Evolutionary conservation across 345 rosid species (phyloP).

Genomic region (Citrus maxima): DNA sequence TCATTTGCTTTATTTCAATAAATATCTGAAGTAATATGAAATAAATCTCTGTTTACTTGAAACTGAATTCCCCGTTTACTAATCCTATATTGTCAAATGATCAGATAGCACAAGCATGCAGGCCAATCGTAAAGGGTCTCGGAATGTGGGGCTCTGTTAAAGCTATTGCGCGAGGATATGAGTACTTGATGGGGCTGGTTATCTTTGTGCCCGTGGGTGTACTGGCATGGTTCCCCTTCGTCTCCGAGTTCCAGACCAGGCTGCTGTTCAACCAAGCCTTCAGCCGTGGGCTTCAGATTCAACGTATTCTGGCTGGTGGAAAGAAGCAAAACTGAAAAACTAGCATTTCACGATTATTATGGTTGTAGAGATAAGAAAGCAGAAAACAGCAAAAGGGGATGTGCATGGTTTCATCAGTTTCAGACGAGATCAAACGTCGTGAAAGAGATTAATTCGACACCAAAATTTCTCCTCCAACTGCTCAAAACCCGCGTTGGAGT

Average conservation of each 20-base stretch:
- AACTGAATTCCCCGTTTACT: background rate
- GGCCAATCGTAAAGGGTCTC: slow-evolving; percentile 50
- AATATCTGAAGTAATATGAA: too few species aligned
- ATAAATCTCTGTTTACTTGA: too few species aligned
- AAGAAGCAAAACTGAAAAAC: slow-evolving; percentile 58
- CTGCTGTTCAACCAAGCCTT: slow-evolving; percentile 96
- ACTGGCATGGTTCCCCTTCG: slow-evolving; percentile 95
- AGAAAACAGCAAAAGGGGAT: background rate
- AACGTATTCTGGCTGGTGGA: slow-evolving; percentile 88
- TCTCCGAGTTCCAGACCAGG: slow-evolving; percentile 90
- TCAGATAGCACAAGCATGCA: slow-evolving; percentile 80
- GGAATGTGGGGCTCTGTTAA: slow-evolving; percentile 96
- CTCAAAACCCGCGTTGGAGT: background rate
- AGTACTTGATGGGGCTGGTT: slow-evolving; percentile 74
- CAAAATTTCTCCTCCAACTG: background rate
- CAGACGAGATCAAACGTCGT: background rate
- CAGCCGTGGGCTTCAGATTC: slow-evolving; percentile 97
- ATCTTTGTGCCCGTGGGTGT: slow-evolving; percentile 70
- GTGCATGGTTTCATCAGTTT: too few species aligned
- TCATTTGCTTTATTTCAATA: background rate
- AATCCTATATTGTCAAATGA: slow-evolving; percentile 2
- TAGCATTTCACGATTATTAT: background rate
- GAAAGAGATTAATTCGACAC: background rate
- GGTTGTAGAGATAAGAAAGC: background rate
- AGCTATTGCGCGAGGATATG: slow-evolving; percentile 86